Evolutionary conservation across 768 basidiomycete genomes (phyloP).

Genomic region (Mycena indigotica): DNA sequence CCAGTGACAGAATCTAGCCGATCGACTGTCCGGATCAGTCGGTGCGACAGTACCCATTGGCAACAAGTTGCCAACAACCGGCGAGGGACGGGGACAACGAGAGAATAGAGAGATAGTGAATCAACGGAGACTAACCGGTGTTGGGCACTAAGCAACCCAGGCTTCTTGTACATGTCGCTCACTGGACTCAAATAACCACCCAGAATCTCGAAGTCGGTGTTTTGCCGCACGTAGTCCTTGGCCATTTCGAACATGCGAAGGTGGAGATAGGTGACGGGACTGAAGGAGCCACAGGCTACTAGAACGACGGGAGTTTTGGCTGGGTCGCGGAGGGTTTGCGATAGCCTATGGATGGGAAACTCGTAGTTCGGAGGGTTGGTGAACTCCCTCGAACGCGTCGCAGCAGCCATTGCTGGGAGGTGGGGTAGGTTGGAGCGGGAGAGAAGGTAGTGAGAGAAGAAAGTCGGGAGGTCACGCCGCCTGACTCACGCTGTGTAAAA

Average conservation of each 20-base stretch:
- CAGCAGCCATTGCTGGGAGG: conserved; percentile 20
- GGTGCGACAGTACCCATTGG: conserved; percentile 23
- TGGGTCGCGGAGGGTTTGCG: conserved; percentile 56
- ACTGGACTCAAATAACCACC: conserved; percentile 97
- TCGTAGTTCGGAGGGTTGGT: conserved; percentile 66
- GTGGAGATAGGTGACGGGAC: conserved; percentile 96
- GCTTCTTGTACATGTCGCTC: conserved; percentile 95
- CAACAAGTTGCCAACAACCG: neutral
- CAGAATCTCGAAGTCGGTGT: conserved; percentile 90
- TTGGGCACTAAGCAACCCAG: conserved; percentile 82
- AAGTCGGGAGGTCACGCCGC: conserved; percentile 12
- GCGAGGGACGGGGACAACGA: neutral
- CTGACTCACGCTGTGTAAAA: too few relatives aligned
- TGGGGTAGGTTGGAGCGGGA: conserved; percentile 11
- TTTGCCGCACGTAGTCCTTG: conserved; percentile 90
- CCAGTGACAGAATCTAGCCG: conserved; percentile 25
- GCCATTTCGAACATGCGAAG: conserved; percentile 99
- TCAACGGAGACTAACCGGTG: conserved; percentile 72
- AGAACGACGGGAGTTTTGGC: conserved; percentile 86
- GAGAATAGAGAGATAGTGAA: conserved; percentile 6
- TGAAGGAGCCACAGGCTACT: conserved; percentile 97
- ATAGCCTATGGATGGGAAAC: conserved; percentile 69
- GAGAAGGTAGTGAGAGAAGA: conserved; percentile 12
- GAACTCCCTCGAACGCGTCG: conserved; percentile 44
- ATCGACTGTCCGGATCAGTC: conserved; percentile 23